These are phyloP conservation scores for Solanum phureja DNA, from an alignment of 257 asterid species.

Conservation along the genomic window DNA sequence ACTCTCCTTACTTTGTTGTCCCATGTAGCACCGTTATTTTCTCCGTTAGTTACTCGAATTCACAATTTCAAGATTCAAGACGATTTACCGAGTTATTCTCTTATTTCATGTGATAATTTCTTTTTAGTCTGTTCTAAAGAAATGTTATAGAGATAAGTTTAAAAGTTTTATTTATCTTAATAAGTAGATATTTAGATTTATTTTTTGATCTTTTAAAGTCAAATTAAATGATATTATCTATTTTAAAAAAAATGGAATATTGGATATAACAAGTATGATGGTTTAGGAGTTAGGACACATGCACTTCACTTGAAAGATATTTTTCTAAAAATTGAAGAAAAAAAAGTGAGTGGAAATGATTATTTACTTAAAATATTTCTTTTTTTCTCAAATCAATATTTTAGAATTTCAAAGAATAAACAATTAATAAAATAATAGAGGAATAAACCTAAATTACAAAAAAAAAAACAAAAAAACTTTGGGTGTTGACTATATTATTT, in stretches of 20 bases:
- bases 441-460: background rate
- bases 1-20: background rate
- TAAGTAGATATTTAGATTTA: too few species aligned
- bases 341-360: background rate
- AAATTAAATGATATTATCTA: too few species aligned
- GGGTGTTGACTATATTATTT: background rate
- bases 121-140: background rate
- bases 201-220: too few species aligned
- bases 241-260: too few species aligned
- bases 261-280: background rate
- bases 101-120: background rate
- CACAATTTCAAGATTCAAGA: background rate
- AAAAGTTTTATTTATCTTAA: too few species aligned
- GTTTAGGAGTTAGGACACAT: background rate
- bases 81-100: background rate
- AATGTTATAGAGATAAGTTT: background rate
- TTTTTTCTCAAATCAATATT: background rate
- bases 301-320: too few species aligned
- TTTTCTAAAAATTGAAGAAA: background rate
- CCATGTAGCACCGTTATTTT: background rate
- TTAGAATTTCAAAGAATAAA: background rate
- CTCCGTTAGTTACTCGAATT: background rate
- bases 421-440: background rate
- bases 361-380: background rate
- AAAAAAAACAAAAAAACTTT: too few species aligned